Evolutionary conservation across 768 basidiomycete species (phyloP), one percentile per base, ranked within the genome.

Genomic region (Leccinum incarnatum): DNA sequence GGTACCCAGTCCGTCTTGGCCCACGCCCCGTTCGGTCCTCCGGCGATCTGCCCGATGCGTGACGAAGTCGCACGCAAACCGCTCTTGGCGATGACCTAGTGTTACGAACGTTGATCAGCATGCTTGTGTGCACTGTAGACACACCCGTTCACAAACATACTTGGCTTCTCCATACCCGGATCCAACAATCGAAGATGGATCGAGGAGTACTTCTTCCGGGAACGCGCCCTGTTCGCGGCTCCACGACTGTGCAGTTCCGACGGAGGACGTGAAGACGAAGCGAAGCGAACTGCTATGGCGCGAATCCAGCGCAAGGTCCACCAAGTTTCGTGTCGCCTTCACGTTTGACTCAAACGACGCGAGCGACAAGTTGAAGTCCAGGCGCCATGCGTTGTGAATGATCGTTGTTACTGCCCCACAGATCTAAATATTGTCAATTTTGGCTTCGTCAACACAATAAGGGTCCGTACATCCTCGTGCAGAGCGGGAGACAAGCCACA

Each of bases 331-430:
- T 2, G 67, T 69, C 4, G 74, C 75, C 1, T 67, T 69, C 37
- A 81, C 57, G 42, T 74, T 70, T 0, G 73, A 62, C 54, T 79
- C 75, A 56, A 74, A 79, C 2, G 77, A 77, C 0, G 58, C 34
- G 3, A 79, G 62, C 0, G 74, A 66, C 6, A 75, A 59, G 36
- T 79, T 79, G 61, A 80, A 79, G 51, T 81, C 72, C 4, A 81
- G 65, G 2, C 61, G 40, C 61, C 61, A 62, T 8, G 61, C 61
- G n/a, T 53, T 58, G 23, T 62, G 61, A 2, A 77, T 69, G 23
- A 77, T 55, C 70, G 64, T 57, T 2, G 70, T 72, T 10, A 77
- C 67, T 1, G 62, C 56, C 3, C 59, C 45, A 8, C 57, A 58
- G 45, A 70, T 29, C 69, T 68, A 40, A 30, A 29, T 19, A 11